These are phyloP conservation scores for Aquilaria sinensis DNA, from an alignment of 345 rosid genomes.

Conservation along the genomic window DNA sequence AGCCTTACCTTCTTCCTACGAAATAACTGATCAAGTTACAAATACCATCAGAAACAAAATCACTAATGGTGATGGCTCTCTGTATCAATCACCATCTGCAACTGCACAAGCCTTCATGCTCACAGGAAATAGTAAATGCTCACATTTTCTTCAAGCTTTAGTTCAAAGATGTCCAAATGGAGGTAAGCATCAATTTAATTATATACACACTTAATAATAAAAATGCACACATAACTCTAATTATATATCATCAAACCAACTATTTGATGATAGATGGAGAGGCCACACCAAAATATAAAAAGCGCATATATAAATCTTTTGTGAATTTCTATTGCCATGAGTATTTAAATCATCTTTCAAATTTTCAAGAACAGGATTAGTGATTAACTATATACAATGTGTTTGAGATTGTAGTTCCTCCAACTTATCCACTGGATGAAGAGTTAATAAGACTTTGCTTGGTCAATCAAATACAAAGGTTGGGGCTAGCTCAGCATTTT, in stretches of 20 bases:
- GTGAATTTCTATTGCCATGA: no score
- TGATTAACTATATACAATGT: no score
- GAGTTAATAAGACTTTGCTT: slow-evolving; percentile 43
- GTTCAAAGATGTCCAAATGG: slow-evolving; percentile 30
- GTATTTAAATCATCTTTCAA: no score
- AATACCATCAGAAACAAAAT: slow-evolving; percentile 13
- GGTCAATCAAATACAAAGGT: slow-evolving; percentile 37
- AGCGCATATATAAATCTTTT: no score
- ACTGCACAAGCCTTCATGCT: slow-evolving; percentile 57
- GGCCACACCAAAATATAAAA: no score
- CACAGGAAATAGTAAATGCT: slow-evolving; percentile 36
- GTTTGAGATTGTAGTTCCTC: slow-evolving; percentile 31
- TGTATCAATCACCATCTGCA: slow-evolving; percentile 65
- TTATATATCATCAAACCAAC: no score
- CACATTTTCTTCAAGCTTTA: slow-evolving; percentile 40
- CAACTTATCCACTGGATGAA: slow-evolving; percentile 41
- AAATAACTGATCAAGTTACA: not conserved
- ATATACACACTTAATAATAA: no score
- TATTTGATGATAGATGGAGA: no score
- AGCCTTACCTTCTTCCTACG: slow-evolving; percentile 25
- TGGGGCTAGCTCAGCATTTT: slow-evolving; percentile 51
- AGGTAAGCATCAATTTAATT: slow-evolving; percentile 23
- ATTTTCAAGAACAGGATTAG: no score
- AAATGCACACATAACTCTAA: no score
- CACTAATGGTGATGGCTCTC: slow-evolving; percentile 34